Conservation (phyloP, 2,329 filamentous ascomycete species). For the Trichoderma atrobrunneum region DNA sequence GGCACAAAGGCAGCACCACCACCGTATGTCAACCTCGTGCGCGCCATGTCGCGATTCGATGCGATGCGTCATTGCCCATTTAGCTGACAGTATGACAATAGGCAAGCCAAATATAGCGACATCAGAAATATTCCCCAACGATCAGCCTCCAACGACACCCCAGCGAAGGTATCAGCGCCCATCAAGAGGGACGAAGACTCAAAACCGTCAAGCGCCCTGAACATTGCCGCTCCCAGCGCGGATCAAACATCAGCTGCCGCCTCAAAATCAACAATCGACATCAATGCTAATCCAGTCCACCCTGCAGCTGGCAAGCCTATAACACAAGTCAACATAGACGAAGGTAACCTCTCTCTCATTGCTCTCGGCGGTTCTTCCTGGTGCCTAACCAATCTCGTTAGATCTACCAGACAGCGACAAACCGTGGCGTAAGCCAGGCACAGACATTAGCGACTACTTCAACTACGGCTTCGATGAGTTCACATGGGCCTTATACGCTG, state of each 20-base stretch:
- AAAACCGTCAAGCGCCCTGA: slow-evolving; percentile 30
- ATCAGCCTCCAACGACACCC: slow-evolving; percentile 51
- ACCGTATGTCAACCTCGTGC: slow-evolving; percentile 43
- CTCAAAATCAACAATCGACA: slow-evolving; percentile 78
- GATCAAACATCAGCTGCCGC: slow-evolving; percentile 61
- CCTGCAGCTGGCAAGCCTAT: slow-evolving; percentile 77
- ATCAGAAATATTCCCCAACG: slow-evolving; percentile 64
- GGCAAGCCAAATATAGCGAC: slow-evolving; percentile 61
- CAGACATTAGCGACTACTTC: slow-evolving; percentile 95
- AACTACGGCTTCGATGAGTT: slow-evolving; percentile 99
- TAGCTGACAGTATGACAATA: slow-evolving; percentile 27
- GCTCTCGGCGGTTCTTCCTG: neutral
- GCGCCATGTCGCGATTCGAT: neutral
- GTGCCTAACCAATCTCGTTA: slow-evolving; percentile 26
- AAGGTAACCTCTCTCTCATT: slow-evolving; percentile 49
- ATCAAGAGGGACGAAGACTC: slow-evolving; percentile 47
- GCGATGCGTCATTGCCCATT: neutral
- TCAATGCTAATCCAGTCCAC: slow-evolving; percentile 79
- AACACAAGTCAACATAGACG: slow-evolving; percentile 71
- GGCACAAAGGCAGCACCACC: slow-evolving; percentile 59
- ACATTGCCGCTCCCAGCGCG: slow-evolving; percentile 44
- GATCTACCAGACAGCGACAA: slow-evolving; percentile 79
- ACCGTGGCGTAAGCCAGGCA: slow-evolving; percentile 91
- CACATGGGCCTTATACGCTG: slow-evolving; percentile 91
- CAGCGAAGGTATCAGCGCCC: slow-evolving; percentile 43